A percentile compares a stretch with the other conserved stretches of the same genome.
Conservation (phyloP, 257 asterid species). For the Solanum lignicaule region DNA sequence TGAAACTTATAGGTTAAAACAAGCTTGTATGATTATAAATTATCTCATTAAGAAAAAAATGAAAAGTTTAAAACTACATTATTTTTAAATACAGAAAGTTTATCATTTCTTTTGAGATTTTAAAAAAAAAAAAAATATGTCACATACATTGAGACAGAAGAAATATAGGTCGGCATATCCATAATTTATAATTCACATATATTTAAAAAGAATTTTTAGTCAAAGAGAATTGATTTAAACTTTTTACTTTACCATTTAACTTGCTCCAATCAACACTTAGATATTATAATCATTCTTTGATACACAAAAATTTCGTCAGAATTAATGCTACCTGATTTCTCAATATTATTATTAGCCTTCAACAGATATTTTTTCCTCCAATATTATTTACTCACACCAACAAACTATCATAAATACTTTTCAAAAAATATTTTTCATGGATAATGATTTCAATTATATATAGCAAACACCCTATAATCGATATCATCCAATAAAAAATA, state of each 20-base stretch:
- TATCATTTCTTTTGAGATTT: neutral
- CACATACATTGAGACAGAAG: too few relatives aligned
- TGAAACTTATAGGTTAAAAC: rapidly evolving
- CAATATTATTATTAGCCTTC: neutral
- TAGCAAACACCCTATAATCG: too few relatives aligned
- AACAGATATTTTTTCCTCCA: neutral
- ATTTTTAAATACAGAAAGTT: neutral
- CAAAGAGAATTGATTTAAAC: neutral
- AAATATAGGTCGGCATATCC: neutral
- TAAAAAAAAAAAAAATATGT: too few relatives aligned
- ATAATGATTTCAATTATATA: neutral
- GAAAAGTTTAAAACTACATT: neutral
- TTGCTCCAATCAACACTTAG: neutral
- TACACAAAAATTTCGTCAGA: neutral
- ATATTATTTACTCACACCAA: neutral
- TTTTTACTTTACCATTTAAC: neutral
- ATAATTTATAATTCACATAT: neutral
- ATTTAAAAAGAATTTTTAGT: neutral
- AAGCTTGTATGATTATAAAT: neutral
- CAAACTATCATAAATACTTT: neutral
- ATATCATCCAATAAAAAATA: too few relatives aligned
- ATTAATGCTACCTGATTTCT: neutral
- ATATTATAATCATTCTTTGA: neutral
- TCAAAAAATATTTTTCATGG: neutral
- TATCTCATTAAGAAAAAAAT: neutral